phyloP scores from a whole-genome alignment of 257 asterid species.

The Anisodus acutangulus region DNA sequence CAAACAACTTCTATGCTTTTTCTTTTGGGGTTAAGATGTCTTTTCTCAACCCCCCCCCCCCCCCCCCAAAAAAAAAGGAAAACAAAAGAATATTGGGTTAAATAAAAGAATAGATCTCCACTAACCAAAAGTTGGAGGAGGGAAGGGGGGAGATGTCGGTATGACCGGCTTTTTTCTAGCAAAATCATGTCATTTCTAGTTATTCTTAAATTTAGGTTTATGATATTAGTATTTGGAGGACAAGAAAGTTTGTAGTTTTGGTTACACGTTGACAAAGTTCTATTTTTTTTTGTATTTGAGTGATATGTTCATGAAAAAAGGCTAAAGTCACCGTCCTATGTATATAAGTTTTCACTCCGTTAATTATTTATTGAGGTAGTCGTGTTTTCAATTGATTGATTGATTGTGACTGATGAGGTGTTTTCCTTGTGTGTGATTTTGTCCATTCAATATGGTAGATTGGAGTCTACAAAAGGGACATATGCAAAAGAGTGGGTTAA shows the following conservation, averaged over 20 bases:
- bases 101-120: background rate
- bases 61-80: background rate
- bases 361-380: background rate
- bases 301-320: background rate
- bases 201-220: background rate
- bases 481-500: slow-evolving; percentile 75
- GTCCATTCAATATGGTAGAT: slow-evolving; percentile 46
- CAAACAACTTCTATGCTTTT: background rate
- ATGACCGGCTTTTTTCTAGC: background rate
- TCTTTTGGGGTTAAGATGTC: background rate
- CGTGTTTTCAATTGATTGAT: background rate
- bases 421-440: slow-evolving; percentile 24
- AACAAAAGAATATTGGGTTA: too few species aligned
- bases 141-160: background rate
- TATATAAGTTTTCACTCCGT: background rate
- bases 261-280: background rate
- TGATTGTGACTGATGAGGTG: background rate
- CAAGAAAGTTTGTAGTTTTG: background rate
- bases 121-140: background rate
- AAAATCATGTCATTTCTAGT: background rate
- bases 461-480: slow-evolving; percentile 84
- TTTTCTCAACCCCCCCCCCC: background rate
- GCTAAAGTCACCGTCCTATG: background rate
- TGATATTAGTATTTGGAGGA: slow-evolving; percentile 4
- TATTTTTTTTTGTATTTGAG: background rate